Conservation (phyloP, 768 basidiomycete genomes). For the Lactarius pseudohatsudake region DNA sequence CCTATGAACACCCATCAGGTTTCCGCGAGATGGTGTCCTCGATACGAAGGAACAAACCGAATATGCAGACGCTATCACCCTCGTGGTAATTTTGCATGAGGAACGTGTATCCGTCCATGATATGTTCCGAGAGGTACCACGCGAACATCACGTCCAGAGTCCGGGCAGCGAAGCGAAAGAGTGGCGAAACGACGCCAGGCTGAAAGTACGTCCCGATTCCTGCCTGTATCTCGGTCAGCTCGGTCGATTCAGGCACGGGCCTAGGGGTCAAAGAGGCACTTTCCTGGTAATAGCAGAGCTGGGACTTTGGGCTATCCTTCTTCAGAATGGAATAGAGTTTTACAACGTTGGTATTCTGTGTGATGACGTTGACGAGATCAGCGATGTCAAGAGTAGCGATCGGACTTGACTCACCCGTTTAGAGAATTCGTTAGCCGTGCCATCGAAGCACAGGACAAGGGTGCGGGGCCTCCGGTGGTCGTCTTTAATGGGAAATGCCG, state of each 20-base stretch:
- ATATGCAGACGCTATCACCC: constrained; percentile 74
- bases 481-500: background rate
- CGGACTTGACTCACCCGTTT: background rate
- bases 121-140: constrained; percentile 19
- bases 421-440: constrained; percentile 52
- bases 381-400: background rate
- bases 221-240: constrained; percentile 5
- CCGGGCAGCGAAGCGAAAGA: constrained; percentile 11
- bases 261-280: background rate
- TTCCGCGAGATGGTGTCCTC: background rate
- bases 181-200: constrained; percentile 16
- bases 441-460: constrained; percentile 70
- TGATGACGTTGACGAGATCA: background rate
- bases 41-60: constrained; percentile 45
- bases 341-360: constrained; percentile 66
- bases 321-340: constrained; percentile 66
- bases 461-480: constrained; percentile 38
- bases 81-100: constrained; percentile 72
- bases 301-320: constrained; percentile 45
- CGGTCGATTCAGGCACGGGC: too few relatives aligned
- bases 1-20: constrained; percentile 41
- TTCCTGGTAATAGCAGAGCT: constrained; percentile 21
- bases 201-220: constrained; percentile 19
- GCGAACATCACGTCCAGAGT: constrained; percentile 13
- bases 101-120: constrained; percentile 69